Conservation (phyloP, 257 asterid species). For the Solanum pennellii region DNA sequence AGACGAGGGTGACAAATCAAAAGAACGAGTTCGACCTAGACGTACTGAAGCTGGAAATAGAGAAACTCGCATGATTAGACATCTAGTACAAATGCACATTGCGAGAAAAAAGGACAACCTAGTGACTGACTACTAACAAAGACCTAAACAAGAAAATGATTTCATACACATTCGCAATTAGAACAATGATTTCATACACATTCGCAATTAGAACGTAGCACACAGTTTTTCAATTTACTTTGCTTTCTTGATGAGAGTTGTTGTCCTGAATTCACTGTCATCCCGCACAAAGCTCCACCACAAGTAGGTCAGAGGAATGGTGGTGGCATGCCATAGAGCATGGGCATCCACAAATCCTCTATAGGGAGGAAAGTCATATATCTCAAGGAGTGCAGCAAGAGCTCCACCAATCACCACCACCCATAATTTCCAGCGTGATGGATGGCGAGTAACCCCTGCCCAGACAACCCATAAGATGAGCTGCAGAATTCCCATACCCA, state of each 20-base stretch:
- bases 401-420: conserved; percentile 54
- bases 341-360: conserved; percentile 70
- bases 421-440: conserved; percentile 65
- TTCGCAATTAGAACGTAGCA: background rate
- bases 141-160: background rate
- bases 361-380: conserved; percentile 74
- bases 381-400: conserved; percentile 52
- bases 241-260: conserved; percentile 45
- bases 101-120: conserved; percentile 22
- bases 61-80: conserved; percentile 40
- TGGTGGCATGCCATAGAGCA: conserved; percentile 74
- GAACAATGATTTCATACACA: background rate
- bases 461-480: conserved; percentile 59
- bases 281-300: conserved; percentile 83
- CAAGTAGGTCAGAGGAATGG: conserved; percentile 58
- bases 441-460: conserved; percentile 61
- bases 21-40: conserved; percentile 6
- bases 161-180: background rate
- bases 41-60: conserved; percentile 5
- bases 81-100: conserved; percentile 16
- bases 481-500: conserved; percentile 43
- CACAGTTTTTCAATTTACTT: conserved; percentile 15
- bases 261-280: conserved; percentile 61
- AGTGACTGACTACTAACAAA: background rate
- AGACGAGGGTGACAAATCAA: background rate